phyloP scores from a whole-genome alignment of 495 filamentous ascomycete species.

The Amniculicola lignicola region DNA sequence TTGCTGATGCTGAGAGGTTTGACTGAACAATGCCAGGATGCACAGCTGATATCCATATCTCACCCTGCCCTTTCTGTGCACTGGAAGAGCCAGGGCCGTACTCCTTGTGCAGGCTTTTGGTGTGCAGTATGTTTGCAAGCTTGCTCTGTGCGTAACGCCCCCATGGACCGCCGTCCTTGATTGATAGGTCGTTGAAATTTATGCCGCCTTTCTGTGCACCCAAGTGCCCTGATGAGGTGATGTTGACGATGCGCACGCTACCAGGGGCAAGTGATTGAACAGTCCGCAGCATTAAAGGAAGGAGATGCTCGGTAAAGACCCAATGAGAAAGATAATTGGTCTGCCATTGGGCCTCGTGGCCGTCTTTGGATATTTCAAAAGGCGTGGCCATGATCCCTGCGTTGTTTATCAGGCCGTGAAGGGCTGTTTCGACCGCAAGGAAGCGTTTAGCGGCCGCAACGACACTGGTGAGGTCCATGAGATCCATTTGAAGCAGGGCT shows the following conservation, averaged over 20 bases:
- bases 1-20: constrained; percentile 35
- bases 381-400: constrained; percentile 24
- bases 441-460: constrained; percentile 36
- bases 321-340: constrained; percentile 50
- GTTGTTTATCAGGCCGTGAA: constrained; percentile 22
- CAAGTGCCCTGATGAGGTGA: constrained; percentile 43
- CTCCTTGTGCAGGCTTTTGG: constrained; percentile 34
- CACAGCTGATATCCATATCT: constrained; percentile 45
- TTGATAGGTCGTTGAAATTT: constrained; percentile 36
- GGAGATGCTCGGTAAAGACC: constrained; percentile 43
- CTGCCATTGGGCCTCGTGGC: constrained; percentile 41
- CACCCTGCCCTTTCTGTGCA: constrained; percentile 36
- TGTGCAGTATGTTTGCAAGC: constrained; percentile 46
- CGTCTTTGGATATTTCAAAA: constrained; percentile 33
- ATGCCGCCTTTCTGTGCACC: constrained; percentile 40
- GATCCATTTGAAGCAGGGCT: constrained; percentile 47
- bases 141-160: constrained; percentile 49
- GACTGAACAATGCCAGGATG: constrained; percentile 48
- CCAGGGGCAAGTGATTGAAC: constrained; percentile 31
- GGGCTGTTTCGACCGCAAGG: constrained; percentile 22
- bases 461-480: constrained; percentile 42
- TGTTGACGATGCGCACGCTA: constrained; percentile 44
- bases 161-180: constrained; percentile 32
- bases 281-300: constrained; percentile 41
- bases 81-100: constrained; percentile 43